A percentile compares a stretch with the other conserved stretches of the same genome.
Evolutionary conservation across 805 yeast genomes (phyloP).

Genomic region (Suhomyces pyralidae): DNA sequence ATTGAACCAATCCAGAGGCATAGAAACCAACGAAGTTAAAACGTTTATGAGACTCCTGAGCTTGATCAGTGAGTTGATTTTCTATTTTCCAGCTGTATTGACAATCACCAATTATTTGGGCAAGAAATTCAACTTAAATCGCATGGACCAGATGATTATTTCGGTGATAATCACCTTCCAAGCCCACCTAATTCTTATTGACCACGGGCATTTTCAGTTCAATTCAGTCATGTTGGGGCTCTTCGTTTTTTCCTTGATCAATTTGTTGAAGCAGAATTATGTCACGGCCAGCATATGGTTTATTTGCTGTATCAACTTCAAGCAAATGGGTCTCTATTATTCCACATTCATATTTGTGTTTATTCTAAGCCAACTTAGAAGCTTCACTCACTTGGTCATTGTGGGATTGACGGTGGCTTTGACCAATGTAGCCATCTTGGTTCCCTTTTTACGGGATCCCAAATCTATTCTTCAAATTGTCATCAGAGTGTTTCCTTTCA

Average conservation of each 20-base stretch:
- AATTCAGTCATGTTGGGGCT: constrained; percentile 94
- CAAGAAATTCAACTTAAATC: constrained; percentile 48
- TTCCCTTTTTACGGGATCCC: constrained; percentile 47
- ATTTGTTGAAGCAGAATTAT: constrained; percentile 60
- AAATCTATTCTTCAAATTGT: constrained; percentile 51
- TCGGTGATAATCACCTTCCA: constrained; percentile 79
- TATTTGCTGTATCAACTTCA: constrained; percentile 74
- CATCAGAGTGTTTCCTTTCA: constrained; percentile 81
- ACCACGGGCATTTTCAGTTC: constrained; percentile 97
- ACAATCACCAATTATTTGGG: constrained; percentile 72
- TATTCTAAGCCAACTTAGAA: constrained; percentile 50
- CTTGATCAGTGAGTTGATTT: constrained; percentile 64
- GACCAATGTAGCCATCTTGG: constrained; percentile 49
- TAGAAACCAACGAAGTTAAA: constrained; percentile 64
- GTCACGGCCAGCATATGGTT: constrained; percentile 73
- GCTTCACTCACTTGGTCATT: constrained; percentile 54
- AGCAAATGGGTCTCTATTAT: constrained; percentile 94
- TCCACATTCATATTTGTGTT: constrained; percentile 85
- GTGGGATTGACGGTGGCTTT: constrained; percentile 63
- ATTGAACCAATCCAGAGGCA: constrained; percentile 69
- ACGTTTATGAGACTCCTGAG: constrained; percentile 84
- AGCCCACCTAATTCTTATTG: constrained; percentile 79
- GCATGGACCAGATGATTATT: constrained; percentile 74
- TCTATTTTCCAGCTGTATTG: constrained; percentile 79
- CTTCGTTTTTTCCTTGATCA: constrained; percentile 63